These are phyloP conservation scores for Arthroderma sp. DNA, from an alignment of 2,329 filamentous ascomycete species.

Conservation along the genomic window DNA sequence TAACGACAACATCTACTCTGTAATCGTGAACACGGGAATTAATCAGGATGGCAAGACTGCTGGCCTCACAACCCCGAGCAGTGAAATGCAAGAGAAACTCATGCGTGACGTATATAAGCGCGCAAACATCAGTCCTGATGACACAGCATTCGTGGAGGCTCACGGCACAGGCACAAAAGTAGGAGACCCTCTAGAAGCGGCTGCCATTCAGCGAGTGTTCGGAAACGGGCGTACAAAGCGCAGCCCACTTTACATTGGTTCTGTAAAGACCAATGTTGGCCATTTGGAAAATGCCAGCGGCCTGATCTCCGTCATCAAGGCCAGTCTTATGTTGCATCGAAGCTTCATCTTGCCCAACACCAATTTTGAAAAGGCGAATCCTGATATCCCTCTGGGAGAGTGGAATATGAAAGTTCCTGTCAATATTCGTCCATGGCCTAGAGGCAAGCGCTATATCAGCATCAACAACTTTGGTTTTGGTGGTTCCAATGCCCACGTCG, in stretches of 20 bases:
- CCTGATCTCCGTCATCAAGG: slow-evolving; percentile 22
- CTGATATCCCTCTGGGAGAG: slow-evolving; percentile 2
- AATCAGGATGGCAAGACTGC: slow-evolving; percentile 32
- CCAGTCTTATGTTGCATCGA: slow-evolving; percentile 19
- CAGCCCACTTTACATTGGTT: slow-evolving; percentile 16
- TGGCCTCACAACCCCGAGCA: neutral
- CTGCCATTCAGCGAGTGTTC: slow-evolving; percentile 10
- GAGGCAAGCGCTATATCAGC: neutral
- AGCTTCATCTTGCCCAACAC: slow-evolving; percentile 20
- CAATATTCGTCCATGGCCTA: slow-evolving; percentile 16
- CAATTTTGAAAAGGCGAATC: slow-evolving; percentile 17
- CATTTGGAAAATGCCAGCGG: slow-evolving; percentile 22
- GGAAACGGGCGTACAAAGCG: neutral
- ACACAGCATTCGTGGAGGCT: slow-evolving; percentile 18
- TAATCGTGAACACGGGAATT: slow-evolving; percentile 29
- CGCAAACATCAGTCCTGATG: neutral
- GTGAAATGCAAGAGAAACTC: neutral
- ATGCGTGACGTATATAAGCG: neutral
- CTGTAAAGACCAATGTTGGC: slow-evolving; percentile 23
- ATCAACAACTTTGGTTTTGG: slow-evolving; percentile 32
- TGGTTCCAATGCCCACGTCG: slow-evolving; percentile 25
- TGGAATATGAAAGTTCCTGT: slow-evolving; percentile 14
- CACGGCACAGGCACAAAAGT: slow-evolving; percentile 31
- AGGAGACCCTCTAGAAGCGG: slow-evolving; percentile 19
- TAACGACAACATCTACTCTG: slow-evolving; percentile 31